A percentile compares a stretch with the other conserved stretches of the same genome.
phyloP scores from a whole-genome alignment of 2,329 filamentous ascomycete genomes.

The Cryoendolithus antarcticus region DNA sequence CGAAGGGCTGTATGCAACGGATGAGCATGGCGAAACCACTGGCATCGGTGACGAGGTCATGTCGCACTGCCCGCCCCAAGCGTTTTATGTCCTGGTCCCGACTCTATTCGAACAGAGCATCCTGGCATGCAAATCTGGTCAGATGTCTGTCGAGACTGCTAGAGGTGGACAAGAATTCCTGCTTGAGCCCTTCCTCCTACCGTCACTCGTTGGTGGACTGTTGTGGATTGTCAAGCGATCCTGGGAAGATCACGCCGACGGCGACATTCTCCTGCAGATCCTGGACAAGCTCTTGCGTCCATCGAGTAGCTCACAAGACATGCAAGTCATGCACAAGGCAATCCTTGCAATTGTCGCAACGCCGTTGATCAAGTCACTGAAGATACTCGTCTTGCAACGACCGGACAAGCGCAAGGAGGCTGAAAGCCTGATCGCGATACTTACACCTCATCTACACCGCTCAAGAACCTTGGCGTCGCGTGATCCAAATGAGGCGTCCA shows the following conservation, averaged over 20 bases:
- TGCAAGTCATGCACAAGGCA: conserved; percentile 55
- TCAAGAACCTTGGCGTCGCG: conserved; percentile 56
- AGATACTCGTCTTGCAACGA: conserved; percentile 53
- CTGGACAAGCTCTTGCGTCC: conserved; percentile 61
- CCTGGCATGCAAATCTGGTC: conserved; percentile 52
- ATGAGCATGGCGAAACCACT: conserved; percentile 40
- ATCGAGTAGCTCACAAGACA: conserved; percentile 58
- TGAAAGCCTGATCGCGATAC: conserved; percentile 48
- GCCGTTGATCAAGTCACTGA: conserved; percentile 54
- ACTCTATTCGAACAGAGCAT: conserved; percentile 67
- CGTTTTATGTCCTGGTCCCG: conserved; percentile 69
- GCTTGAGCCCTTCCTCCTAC: conserved; percentile 66
- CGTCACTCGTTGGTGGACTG: conserved; percentile 62
- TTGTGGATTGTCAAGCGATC: conserved; percentile 59
- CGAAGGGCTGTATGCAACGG: conserved; percentile 61
- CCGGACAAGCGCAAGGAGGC: conserved; percentile 58
- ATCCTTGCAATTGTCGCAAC: conserved; percentile 61
- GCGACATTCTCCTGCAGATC: conserved; percentile 58
- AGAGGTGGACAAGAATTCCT: conserved; percentile 69
- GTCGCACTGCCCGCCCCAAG: conserved; percentile 68
- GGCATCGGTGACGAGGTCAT: conserved; percentile 70
- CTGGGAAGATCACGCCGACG: conserved; percentile 50
- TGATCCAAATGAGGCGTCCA: conserved; percentile 46
- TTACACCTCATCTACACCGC: conserved; percentile 46
- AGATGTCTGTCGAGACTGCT: conserved; percentile 55